Percentiles rank a stretch among this genome's conserved stretches.
These are phyloP conservation scores for Ligustrum vulgare DNA, from an alignment of 257 asterid species.

Conservation along the genomic window DNA sequence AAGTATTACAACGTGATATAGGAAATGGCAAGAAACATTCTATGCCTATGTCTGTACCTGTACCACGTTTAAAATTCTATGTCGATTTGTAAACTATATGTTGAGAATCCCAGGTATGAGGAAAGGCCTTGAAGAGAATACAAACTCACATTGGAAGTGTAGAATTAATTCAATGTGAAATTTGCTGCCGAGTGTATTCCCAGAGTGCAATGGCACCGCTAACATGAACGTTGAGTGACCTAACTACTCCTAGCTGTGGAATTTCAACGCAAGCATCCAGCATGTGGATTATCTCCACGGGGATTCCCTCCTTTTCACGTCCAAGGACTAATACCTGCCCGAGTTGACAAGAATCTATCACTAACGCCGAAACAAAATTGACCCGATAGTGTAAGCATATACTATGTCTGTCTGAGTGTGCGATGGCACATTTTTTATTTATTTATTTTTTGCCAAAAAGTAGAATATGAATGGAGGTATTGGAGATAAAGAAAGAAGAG, in stretches of 20 bases:
- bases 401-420: not conserved
- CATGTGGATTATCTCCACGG: conserved; percentile 86
- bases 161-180: conserved; percentile 29
- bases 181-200: conserved; percentile 95
- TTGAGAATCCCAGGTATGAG: not conserved
- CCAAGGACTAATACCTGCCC: conserved; percentile 80
- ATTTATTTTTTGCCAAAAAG: not conserved
- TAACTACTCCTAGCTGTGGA: conserved; percentile 87
- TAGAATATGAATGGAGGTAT: not conserved
- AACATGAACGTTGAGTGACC: conserved; percentile 96
- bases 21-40: not conserved
- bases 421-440: not conserved
- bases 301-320: conserved; percentile 94
- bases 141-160: not conserved
- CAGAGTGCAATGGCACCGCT: conserved; percentile 97
- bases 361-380: not conserved
- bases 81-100: not conserved
- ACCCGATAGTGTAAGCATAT: not conserved
- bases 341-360: not conserved
- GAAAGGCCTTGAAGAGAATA: not conserved
- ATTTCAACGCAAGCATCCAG: conserved; percentile 91
- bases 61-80: not conserved
- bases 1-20: not conserved
- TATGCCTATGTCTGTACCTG: not conserved
- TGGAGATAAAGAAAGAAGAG: not conserved